A percentile compares a stretch with the other conserved stretches of the same genome.
Evolutionary conservation across 1,284 basidiomycete genomes (phyloP).

Genomic region (Thelephora terrestris): DNA sequence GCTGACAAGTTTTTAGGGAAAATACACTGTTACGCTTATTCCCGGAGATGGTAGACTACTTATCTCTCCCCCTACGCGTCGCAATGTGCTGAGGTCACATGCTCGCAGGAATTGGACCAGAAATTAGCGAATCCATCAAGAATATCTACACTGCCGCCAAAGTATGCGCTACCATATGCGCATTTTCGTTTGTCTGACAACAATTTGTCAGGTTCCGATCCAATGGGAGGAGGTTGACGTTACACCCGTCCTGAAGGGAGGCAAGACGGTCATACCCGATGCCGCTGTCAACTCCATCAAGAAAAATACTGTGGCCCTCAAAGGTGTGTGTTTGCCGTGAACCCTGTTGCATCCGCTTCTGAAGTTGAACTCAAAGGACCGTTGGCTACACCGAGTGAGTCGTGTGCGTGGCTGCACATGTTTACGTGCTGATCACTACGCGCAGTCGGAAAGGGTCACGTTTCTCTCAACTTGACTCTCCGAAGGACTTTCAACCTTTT

Average conservation of each 20-base stretch:
- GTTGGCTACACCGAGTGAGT: slow-evolving; percentile 84
- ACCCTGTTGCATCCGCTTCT: slow-evolving; percentile 6
- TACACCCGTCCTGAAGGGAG: slow-evolving; percentile 86
- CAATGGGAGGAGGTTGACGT: slow-evolving; percentile 99
- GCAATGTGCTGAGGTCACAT: background rate
- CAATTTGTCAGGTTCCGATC: slow-evolving; percentile 70
- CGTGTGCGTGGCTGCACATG: slow-evolving; percentile 11
- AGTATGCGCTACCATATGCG: slow-evolving; percentile 27
- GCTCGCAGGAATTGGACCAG: slow-evolving; percentile 85
- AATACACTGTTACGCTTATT: slow-evolving; percentile 90
- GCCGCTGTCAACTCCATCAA: slow-evolving; percentile 86
- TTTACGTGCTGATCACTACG: slow-evolving; percentile 1
- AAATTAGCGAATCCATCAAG: slow-evolving; percentile 96
- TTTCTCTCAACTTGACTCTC: slow-evolving; percentile 95
- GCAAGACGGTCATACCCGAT: slow-evolving; percentile 96
- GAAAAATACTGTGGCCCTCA: slow-evolving; percentile 96
- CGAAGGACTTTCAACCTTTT: slow-evolving; percentile 97
- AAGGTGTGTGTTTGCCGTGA: slow-evolving; percentile 49
- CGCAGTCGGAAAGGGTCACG: slow-evolving; percentile 95
- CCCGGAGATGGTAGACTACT: slow-evolving; percentile 69
- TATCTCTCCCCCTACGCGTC: slow-evolving; percentile 6
- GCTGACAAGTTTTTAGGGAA: slow-evolving; percentile 50
- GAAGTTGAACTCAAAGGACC: slow-evolving; percentile 48
- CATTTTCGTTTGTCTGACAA: background rate
- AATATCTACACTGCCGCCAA: slow-evolving; percentile 86